phyloP scores from a whole-genome alignment of 2,329 filamentous ascomycete genomes.

The Kalmusia sp. region DNA sequence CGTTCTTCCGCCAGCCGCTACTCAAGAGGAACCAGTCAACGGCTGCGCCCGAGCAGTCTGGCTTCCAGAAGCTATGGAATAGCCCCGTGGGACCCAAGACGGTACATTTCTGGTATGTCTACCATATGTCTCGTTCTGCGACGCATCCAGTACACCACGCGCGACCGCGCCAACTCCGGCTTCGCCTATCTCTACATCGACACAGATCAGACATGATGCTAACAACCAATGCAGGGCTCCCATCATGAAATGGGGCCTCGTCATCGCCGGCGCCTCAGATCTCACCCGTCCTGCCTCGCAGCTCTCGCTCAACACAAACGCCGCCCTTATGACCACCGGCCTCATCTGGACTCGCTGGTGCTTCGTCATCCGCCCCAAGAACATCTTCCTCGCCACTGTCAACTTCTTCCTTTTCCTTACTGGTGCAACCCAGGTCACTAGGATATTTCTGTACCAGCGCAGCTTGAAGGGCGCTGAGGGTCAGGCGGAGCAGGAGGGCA shows the following conservation, averaged over 20 bases:
- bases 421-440: slow-evolving; percentile 79
- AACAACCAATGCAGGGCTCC: slow-evolving; percentile 70
- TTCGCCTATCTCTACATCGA: not conserved
- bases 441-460: slow-evolving; percentile 74
- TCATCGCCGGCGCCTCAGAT: slow-evolving; percentile 90
- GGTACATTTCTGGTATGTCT: slow-evolving; percentile 90
- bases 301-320: slow-evolving; percentile 92
- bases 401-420: slow-evolving; percentile 98
- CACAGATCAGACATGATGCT: slow-evolving; percentile 6
- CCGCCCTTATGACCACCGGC: slow-evolving; percentile 86
- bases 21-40: slow-evolving; percentile 71
- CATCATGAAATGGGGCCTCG: slow-evolving; percentile 93
- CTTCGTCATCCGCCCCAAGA: slow-evolving; percentile 93
- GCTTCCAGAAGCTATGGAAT: slow-evolving; percentile 73
- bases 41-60: slow-evolving; percentile 55
- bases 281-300: slow-evolving; percentile 89
- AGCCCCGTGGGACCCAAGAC: slow-evolving; percentile 67
- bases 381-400: slow-evolving; percentile 90
- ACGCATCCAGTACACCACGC: not conserved
- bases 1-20: slow-evolving; percentile 58
- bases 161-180: not conserved
- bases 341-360: slow-evolving; percentile 99
- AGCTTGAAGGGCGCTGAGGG: slow-evolving; percentile 61
- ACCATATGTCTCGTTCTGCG: not conserved
- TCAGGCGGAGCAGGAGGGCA: slow-evolving; percentile 47